Evolutionary conservation across 1,284 basidiomycete genomes (phyloP), one percentile per base, ranked within the genome.

Genomic region (Singerocomus rubriflavus): DNA sequence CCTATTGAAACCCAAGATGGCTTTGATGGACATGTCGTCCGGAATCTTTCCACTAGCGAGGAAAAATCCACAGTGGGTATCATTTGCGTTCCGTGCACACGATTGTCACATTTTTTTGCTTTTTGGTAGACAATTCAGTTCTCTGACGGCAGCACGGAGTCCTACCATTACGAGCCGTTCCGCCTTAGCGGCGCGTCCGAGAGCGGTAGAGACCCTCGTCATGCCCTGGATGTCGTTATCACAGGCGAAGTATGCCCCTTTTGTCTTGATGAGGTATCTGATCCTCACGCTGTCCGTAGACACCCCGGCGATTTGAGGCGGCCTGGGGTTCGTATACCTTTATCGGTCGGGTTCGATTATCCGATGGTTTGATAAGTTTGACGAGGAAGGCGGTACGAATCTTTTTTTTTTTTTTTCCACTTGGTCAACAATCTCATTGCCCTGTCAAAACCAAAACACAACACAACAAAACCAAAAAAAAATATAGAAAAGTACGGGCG

Each of bases 301-400:
- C 66, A n/a, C 69, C 69, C 36, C 50, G 13, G 29, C 55, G 48
- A 44, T 68, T 60, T 21, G 65, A 67, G 41, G 53, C 47, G 1
- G 70, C 70, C 5, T 71, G 71, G 71, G 71, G 71, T 1, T 60
- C 61, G 12, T 73, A 68, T 50, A 68, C 64, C 49, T 70, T 77
- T 51, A 57, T 73, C 37, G 81, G 80, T 44, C 76, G 79, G 29
- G 67, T 81, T 43, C 71, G 79, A 36, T 60, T 76, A 50, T 66
- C 71, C 11, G 81, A 82, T 57, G 80, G 80, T 17, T 65, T 81
- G 46, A 67, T 80, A 32, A 69, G 72, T 35, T 59, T 81, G 49
- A 62, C 66, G 41, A 61, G 70, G 48, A 60, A 70, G 52, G 55
- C 58, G 50, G 71, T 73, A 54, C 25, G 65, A 30, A 21, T 21